Evolutionary conservation across 2,329 filamentous ascomycete species (phyloP).

Genomic region (Penicillium rolfsii): DNA sequence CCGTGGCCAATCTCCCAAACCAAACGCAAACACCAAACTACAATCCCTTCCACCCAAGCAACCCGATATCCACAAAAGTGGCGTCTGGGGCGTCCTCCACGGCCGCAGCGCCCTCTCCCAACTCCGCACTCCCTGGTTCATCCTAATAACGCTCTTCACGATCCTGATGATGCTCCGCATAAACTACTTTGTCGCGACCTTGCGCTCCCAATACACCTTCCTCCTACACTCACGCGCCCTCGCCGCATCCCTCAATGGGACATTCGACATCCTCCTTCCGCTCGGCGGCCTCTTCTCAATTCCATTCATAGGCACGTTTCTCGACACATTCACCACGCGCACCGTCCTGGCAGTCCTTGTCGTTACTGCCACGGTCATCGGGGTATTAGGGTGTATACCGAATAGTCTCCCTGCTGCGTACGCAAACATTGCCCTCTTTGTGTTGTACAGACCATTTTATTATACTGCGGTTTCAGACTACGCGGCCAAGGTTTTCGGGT

Average conservation of each 20-base stretch:
- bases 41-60: slow-evolving; percentile 9
- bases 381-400: slow-evolving; percentile 74
- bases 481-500: slow-evolving; percentile 87
- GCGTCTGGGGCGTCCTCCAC: slow-evolving; percentile 87
- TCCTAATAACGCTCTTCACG: slow-evolving; percentile 85
- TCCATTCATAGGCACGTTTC: slow-evolving; percentile 79
- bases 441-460: slow-evolving; percentile 83
- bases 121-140: slow-evolving; percentile 79
- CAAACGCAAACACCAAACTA: background rate
- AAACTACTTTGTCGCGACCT: slow-evolving; percentile 91
- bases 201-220: slow-evolving; percentile 77
- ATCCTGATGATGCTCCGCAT: slow-evolving; percentile 78
- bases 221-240: slow-evolving; percentile 65
- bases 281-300: slow-evolving; percentile 82
- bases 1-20: slow-evolving; percentile 7
- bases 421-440: slow-evolving; percentile 75
- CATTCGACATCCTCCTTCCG: slow-evolving; percentile 85
- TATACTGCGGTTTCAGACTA: slow-evolving; percentile 90
- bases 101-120: slow-evolving; percentile 71
- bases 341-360: slow-evolving; percentile 73
- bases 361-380: slow-evolving; percentile 71
- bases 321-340: slow-evolving; percentile 75
- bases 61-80: slow-evolving; percentile 41
- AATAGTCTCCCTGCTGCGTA: slow-evolving; percentile 71
- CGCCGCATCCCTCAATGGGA: slow-evolving; percentile 73